Evolutionary conservation across 1,284 basidiomycete genomes (phyloP), one percentile per base, ranked within the genome.

Genomic region (Sporisorium iseilematis-ciliati): DNA sequence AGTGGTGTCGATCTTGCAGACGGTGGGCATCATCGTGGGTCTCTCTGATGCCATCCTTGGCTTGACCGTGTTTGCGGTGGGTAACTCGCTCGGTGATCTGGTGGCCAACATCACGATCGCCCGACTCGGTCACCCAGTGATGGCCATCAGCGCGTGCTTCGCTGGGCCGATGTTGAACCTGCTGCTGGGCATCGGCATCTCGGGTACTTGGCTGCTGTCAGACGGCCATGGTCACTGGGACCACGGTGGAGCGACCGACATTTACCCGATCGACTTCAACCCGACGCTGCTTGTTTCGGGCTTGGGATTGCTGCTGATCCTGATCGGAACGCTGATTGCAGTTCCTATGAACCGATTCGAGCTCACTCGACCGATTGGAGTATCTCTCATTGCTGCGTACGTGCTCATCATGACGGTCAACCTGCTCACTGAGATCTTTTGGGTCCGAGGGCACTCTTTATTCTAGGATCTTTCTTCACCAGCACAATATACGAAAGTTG

Each of bases 1-100:
- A 57, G 76, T 84, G 0, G 82, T 84, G 1, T 72, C 72, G n/a
- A 76, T 80, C 63, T 53, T 81, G 2, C 80, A 96, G 91, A 92
- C 93, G 0, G 92, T 97, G 78, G 96, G 95, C 18, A 90, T 92
- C 85, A 92, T 98, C 62, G 92, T 97, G 78, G 95, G 95, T 0
- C 88, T 99, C 25, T 95, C 93, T n/a, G 94, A 98, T 84, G 95
- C 96, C 26, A 96, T 99, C 82, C 92, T 99, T 57, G 96, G 96
- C 3, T 87, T 98, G 54, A 98, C 95, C 0, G 91, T 99, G 73
- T 99, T 99, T 81, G 96, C 95, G 0, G 89, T 97, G 35, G 96
- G 96, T 23, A 98, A 98, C 86, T 95, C 93, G 33, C 89, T 97
- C 7, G 96, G 95, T 1, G 96, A 99, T 86, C 89, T 98, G 20